Base-by-base conservation (phyloP, 2,329 filamentous ascomycete genomes). In the Diaporthe citriasiana region DNA sequence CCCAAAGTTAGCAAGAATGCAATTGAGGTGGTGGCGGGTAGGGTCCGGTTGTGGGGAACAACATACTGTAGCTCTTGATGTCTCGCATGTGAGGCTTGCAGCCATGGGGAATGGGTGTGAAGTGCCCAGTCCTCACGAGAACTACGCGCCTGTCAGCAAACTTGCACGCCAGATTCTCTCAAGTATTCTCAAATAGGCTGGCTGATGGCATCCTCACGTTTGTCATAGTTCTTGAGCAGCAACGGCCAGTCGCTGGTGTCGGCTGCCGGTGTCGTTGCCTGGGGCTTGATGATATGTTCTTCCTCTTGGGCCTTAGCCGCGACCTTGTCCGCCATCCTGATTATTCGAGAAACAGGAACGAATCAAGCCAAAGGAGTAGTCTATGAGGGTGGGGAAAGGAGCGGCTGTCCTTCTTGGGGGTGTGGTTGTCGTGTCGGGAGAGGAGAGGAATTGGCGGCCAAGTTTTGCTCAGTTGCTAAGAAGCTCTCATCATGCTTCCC, bases 161-260 rank as follows among this genome's bases (percentile, higher is more conserved):
- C 7, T 6, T 74, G n/a, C 30, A 33, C 56, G 68, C 17, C 10
- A 71, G n/a, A 75, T 45, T n/a, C n/a, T n/a, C n/a, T n/a, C n/a
- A n/a, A n/a, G n/a, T n/a, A n/a, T n/a, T 65, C 47, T 66, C 38
- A 70, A 71, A 9, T 33, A 25, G 59, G n/a, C n/a, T 70, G 72
- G 56, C 56, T 70, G 71, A 60, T 57, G 66, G 71, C 59, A 33
- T 33, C 76, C 75, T 79, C 90, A 97, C 95, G 88, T 83, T 95
- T 94, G 85, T 95, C 94, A 87, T 97, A 98, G 88, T 98, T 97
- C 89, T 97, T 97, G 82, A 98, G 90, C 80, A 98, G 89, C 81
- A 98, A 89, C 80, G 97, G 97, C 95, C 95, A 98, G 83, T 92
- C 90, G 87, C 93, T 95, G 79, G 94, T 97, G 85, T 97, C 93